A percentile compares a stretch with the other conserved stretches of the same genome.
These are phyloP conservation scores for Fusarium ramigenum DNA, from an alignment of 2,329 filamentous ascomycete genomes.

Conservation along the genomic window DNA sequence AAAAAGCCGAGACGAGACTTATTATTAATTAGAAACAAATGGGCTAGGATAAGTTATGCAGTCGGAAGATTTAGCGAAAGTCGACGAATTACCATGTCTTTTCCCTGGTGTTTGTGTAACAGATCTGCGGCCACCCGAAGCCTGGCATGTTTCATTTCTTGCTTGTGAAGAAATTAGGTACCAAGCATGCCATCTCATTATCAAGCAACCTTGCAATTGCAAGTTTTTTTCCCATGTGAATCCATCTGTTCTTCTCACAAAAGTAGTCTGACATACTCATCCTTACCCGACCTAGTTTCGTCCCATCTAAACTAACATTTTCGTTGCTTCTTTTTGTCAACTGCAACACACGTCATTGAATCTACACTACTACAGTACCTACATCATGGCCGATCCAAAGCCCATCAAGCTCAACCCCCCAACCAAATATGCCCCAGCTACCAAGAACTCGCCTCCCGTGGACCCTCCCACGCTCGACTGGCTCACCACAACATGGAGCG, in stretches of 20 bases:
- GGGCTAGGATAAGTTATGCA: constrained; percentile 17
- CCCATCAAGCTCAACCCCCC: constrained; percentile 50
- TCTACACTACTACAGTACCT: background rate
- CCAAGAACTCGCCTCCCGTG: constrained; percentile 44
- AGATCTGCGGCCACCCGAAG: constrained; percentile 24
- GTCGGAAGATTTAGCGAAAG: constrained; percentile 13
- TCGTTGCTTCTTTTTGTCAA: background rate
- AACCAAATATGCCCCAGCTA: constrained; percentile 57
- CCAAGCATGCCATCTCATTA: background rate
- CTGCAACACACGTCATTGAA: background rate
- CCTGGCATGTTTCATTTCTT: constrained; percentile 30
- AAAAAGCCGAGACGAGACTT: background rate
- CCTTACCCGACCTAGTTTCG: background rate
- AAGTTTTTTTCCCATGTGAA: constrained; percentile 1
- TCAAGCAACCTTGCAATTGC: background rate
- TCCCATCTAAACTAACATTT: background rate
- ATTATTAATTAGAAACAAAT: constrained; percentile 10
- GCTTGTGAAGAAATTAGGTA: constrained; percentile 21
- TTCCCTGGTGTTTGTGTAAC: background rate
- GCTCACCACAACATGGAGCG: constrained; percentile 74
- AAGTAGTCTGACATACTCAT: background rate
- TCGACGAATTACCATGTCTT: constrained; percentile 1
- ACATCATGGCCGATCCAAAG: constrained; percentile 25
- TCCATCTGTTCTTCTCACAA: background rate
- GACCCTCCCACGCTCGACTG: constrained; percentile 62